Base-by-base conservation (phyloP, 805 yeast species). In the Ogataea glucozyma region DNA sequence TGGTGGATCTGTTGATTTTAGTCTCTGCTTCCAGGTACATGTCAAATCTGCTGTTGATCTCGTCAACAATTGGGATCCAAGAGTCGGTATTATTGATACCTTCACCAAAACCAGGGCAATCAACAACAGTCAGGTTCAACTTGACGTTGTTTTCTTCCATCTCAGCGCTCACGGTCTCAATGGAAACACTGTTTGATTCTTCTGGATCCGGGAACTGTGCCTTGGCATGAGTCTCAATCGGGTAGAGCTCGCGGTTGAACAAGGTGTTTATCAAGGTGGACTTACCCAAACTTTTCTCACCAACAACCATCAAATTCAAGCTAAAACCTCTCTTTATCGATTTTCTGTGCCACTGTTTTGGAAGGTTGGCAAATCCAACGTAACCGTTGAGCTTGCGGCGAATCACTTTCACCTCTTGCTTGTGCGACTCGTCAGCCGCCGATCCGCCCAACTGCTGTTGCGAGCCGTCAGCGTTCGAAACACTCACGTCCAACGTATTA, bases 331-430 rank as follows among this genome's bases (percentile, higher is more conserved):
- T 78, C 66, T 85, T 83, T 48, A 88, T 79, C 2, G 96, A 84
- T 67, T 86, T 88, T 69, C 96, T 82, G 70, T 93, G 98, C 97
- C 97, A 93, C 72, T 93, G 99, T 62, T 90, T 93, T 46, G 99
- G 99, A 60, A 93, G 75, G 69, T 90, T 93, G 53, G 97, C 96
- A 69, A 93, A 93, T 5, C 99, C 99, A 43, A 93, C 99, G 62
- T 85, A 90, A 3, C 95, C 91, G 54, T 83, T 86, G 56, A 91
- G 79, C 62, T 88, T 88, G 56, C 95, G 83, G 55, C 84, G 82
- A 57, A 88, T 78, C 48, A 88, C 72, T 56, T 84, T 83, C 48
- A 78, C 67, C 27, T 74, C 78, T 9, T 43, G 51, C 18, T 29
- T 40, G 16, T 49, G 32, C 20, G 24, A 13, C 31, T 37, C 51